Percentiles rank a stretch among this genome's conserved stretches.
These are phyloP conservation scores for Athelia psychrophila DNA, from an alignment of 1,284 basidiomycete species.

Conservation along the genomic window DNA sequence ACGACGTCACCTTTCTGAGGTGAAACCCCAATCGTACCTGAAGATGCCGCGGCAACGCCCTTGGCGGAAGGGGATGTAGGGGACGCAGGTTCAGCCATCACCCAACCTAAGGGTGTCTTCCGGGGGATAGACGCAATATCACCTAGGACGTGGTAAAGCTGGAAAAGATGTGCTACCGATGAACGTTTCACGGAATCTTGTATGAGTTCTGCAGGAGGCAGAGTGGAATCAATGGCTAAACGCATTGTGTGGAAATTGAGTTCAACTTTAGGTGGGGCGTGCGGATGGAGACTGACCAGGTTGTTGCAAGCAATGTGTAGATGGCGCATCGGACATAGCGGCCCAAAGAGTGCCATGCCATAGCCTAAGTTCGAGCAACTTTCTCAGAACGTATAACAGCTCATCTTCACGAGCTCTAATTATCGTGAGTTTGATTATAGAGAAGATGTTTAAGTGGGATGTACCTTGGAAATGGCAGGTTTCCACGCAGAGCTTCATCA, in stretches of 20 bases:
- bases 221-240: slow-evolving; percentile 41
- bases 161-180: slow-evolving; percentile 77
- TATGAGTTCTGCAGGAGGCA: slow-evolving; percentile 50
- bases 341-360: slow-evolving; percentile 78
- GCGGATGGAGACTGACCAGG: slow-evolving; percentile 40
- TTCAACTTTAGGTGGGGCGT: slow-evolving; percentile 1
- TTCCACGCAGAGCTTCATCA: slow-evolving; percentile 80
- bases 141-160: slow-evolving; percentile 76
- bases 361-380: slow-evolving; percentile 66
- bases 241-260: slow-evolving; percentile 4
- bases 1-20: slow-evolving; percentile 31
- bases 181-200: slow-evolving; percentile 71
- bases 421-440: slow-evolving; percentile 3
- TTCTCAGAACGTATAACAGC: slow-evolving; percentile 78
- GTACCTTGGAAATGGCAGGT: slow-evolving; percentile 82
- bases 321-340: slow-evolving; percentile 62
- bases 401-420: slow-evolving; percentile 85
- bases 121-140: slow-evolving; percentile 73
- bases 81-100: slow-evolving; percentile 22
- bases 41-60: slow-evolving; percentile 8
- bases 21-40: slow-evolving; percentile 11
- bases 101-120: slow-evolving; percentile 68
- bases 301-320: slow-evolving; percentile 47
- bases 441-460: background rate
- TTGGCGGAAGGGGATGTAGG: slow-evolving; percentile 9